A percentile compares a stretch with the other conserved stretches of the same genome.
Evolutionary conservation across 257 asterid genomes (phyloP).

Genomic region (Solanum gandarillasii): DNA sequence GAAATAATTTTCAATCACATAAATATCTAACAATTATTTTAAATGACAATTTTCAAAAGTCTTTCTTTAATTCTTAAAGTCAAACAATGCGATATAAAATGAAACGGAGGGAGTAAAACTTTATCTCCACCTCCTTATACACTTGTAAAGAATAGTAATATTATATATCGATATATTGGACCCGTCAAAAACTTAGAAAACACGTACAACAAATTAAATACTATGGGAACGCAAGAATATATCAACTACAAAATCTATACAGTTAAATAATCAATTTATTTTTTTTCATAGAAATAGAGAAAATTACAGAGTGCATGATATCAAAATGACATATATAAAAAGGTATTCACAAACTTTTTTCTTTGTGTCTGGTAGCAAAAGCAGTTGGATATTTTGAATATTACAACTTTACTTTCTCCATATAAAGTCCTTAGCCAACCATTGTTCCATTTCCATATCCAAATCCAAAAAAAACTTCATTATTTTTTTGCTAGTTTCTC

Average conservation of each 20-base stretch:
- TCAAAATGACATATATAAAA: constrained; percentile 19
- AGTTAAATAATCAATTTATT: neutral
- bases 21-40: no score
- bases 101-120: neutral
- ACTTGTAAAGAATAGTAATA: neutral
- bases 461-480: neutral
- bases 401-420: neutral
- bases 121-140: neutral
- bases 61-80: no score
- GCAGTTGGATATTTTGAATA: constrained; percentile 26
- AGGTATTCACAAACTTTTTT: constrained; percentile 14
- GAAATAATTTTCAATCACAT: no score
- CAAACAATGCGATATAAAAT: no score
- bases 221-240: neutral
- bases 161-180: neutral
- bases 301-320: neutral
- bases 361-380: constrained; percentile 25
- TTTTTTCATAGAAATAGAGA: neutral
- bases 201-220: neutral
- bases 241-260: neutral
- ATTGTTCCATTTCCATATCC: neutral
- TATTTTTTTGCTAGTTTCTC: neutral
- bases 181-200: neutral
- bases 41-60: no score
- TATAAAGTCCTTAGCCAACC: constrained; percentile 6